These are phyloP conservation scores for Colletotrichum sp. DNA, from an alignment of 2,329 filamentous ascomycete genomes.

Conservation along the genomic window DNA sequence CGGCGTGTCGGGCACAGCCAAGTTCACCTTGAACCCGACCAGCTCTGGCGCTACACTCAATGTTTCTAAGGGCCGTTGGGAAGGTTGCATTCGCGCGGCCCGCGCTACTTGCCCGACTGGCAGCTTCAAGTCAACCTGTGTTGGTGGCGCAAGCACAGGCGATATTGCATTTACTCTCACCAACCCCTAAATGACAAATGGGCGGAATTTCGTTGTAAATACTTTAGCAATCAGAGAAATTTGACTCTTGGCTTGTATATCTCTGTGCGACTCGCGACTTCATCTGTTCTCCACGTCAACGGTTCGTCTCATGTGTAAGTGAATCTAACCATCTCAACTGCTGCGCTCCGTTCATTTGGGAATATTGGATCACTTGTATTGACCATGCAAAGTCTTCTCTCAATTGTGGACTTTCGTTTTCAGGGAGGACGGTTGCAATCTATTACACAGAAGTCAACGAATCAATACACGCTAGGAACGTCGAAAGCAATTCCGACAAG, in stretches of 20 bases:
- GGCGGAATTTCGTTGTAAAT: neutral
- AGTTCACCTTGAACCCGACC: conserved; percentile 49
- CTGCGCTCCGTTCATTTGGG: neutral
- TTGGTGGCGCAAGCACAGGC: conserved; percentile 50
- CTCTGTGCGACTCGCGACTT: neutral
- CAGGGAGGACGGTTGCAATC: neutral
- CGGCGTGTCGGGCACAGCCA: conserved; percentile 50
- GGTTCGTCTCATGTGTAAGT: neutral
- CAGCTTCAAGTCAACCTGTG: conserved; percentile 49
- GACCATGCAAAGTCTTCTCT: neutral
- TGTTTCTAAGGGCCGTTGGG: conserved; percentile 58
- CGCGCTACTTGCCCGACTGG: conserved; percentile 53
- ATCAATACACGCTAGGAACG: neutral
- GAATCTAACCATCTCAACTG: neutral
- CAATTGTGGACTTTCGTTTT: neutral
- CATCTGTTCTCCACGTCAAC: neutral
- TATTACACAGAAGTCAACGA: neutral
- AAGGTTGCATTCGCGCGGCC: conserved; percentile 58
- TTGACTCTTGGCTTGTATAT: neutral
- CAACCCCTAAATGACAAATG: neutral
- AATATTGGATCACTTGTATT: rapidly evolving
- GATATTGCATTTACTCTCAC: conserved; percentile 46
- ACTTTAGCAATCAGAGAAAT: neutral
- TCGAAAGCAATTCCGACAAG: neutral
- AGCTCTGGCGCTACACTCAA: conserved; percentile 51